Evolutionary conservation across 2,329 filamentous ascomycete genomes (phyloP).

Genomic region (Bipolaris victoriae): DNA sequence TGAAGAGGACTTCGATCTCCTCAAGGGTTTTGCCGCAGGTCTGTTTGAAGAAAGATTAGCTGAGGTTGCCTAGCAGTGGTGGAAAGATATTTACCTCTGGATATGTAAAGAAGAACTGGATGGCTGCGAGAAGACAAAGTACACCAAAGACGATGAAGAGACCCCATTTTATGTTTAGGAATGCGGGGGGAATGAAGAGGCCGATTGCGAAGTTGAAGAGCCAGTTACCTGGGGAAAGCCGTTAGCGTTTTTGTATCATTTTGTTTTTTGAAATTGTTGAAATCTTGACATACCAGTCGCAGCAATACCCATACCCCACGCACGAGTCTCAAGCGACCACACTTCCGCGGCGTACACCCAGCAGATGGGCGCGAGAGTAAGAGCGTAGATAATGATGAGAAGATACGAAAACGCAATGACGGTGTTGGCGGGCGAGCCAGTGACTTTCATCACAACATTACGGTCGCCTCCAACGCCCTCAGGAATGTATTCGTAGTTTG

Average conservation of each 20-base stretch:
- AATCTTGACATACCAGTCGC: conserved; percentile 56
- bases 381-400: conserved; percentile 72
- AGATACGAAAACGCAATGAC: conserved; percentile 75
- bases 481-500: conserved; percentile 35
- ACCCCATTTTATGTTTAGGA: conserved; percentile 63
- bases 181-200: conserved; percentile 63
- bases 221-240: conserved; percentile 58
- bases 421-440: conserved; percentile 50
- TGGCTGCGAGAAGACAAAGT: conserved; percentile 70
- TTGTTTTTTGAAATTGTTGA: too few species aligned
- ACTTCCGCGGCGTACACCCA: conserved; percentile 68
- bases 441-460: conserved; percentile 62
- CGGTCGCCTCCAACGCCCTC: conserved; percentile 53
- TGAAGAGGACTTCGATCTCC: conserved; percentile 76
- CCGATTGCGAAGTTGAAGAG: conserved; percentile 62
- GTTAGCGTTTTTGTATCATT: conserved; percentile 36
- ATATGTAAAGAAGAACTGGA: conserved; percentile 71
- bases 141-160: conserved; percentile 78
- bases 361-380: conserved; percentile 66
- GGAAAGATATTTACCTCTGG: conserved; percentile 55
- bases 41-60: conserved; percentile 6
- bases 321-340: conserved; percentile 63
- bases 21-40: conserved; percentile 77
- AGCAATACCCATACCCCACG: conserved; percentile 68
- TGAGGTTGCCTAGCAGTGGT: too few species aligned